These are phyloP conservation scores for Immersiella caudata DNA, from an alignment of 495 filamentous ascomycete species.

Conservation along the genomic window DNA sequence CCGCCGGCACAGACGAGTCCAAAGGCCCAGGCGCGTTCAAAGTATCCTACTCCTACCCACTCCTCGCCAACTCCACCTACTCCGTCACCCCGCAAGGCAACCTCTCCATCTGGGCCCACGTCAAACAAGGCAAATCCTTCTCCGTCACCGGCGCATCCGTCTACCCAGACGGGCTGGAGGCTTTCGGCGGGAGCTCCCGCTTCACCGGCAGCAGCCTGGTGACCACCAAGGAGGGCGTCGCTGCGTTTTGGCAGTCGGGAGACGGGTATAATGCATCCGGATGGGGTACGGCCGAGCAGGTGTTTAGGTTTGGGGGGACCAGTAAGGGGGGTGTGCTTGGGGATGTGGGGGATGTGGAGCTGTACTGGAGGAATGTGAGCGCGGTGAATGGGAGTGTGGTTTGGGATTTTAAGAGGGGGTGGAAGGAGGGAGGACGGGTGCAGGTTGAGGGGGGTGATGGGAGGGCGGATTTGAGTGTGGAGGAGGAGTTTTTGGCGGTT, in stretches of 20 bases:
- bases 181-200: conserved; percentile 37
- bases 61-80: conserved; percentile 62
- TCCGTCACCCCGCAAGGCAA: conserved; percentile 49
- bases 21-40: conserved; percentile 45
- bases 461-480: not conserved
- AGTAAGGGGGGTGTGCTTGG: conserved; percentile 22
- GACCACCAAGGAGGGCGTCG: conserved; percentile 60
- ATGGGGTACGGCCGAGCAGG: conserved; percentile 58
- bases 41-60: conserved; percentile 63
- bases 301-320: conserved; percentile 52
- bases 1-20: conserved; percentile 56
- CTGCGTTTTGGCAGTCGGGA: conserved; percentile 52
- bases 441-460: not conserved
- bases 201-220: conserved; percentile 48
- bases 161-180: conserved; percentile 62
- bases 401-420: conserved; percentile 35
- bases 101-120: conserved; percentile 59
- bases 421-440: conserved; percentile 12
- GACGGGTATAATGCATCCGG: conserved; percentile 50
- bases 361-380: conserved; percentile 41
- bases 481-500: conserved; percentile 2
- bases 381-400: conserved; percentile 36
- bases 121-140: conserved; percentile 62
- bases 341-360: conserved; percentile 22
- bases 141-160: conserved; percentile 58